A percentile compares a stretch with the other conserved stretches of the same genome.
phyloP scores from a whole-genome alignment of 2,329 filamentous ascomycete genomes.

The Aaosphaeria arxii region DNA sequence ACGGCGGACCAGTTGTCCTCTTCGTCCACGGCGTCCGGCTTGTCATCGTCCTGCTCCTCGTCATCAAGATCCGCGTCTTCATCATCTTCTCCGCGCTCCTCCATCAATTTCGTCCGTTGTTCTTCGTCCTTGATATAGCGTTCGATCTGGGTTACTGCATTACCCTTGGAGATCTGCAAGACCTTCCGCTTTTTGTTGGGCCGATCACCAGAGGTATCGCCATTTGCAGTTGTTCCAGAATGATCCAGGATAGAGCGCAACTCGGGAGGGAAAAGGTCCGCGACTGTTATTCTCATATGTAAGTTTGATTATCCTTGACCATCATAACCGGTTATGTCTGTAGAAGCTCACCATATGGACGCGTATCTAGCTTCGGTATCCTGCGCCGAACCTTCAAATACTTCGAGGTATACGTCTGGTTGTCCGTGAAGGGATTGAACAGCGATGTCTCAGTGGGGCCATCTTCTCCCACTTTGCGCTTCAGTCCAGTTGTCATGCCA shows the following conservation, averaged over 20 bases:
- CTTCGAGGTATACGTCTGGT: slow-evolving; percentile 58
- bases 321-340: neutral
- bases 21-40: slow-evolving; percentile 55
- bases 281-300: slow-evolving; percentile 35
- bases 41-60: slow-evolving; percentile 48
- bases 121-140: slow-evolving; percentile 45
- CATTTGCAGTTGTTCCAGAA: slow-evolving; percentile 7
- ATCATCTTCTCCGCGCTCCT: slow-evolving; percentile 38
- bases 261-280: slow-evolving; percentile 58
- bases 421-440: slow-evolving; percentile 61
- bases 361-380: slow-evolving; percentile 53
- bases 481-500: slow-evolving; percentile 43
- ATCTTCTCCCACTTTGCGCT: slow-evolving; percentile 36
- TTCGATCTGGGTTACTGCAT: slow-evolving; percentile 28
- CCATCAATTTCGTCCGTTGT: slow-evolving; percentile 33
- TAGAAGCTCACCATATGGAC: slow-evolving; percentile 51
- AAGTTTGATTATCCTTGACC: slow-evolving; percentile 1
- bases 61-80: slow-evolving; percentile 38
- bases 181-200: slow-evolving; percentile 29
- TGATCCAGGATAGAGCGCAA: slow-evolving; percentile 54
- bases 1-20: slow-evolving; percentile 53
- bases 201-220: slow-evolving; percentile 7
- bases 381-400: slow-evolving; percentile 56
- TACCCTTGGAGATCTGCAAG: slow-evolving; percentile 31
- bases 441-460: slow-evolving; percentile 31